These are phyloP conservation scores for Corynascus novoguineensis DNA, from an alignment of 495 filamentous ascomycete species.

Conservation along the genomic window DNA sequence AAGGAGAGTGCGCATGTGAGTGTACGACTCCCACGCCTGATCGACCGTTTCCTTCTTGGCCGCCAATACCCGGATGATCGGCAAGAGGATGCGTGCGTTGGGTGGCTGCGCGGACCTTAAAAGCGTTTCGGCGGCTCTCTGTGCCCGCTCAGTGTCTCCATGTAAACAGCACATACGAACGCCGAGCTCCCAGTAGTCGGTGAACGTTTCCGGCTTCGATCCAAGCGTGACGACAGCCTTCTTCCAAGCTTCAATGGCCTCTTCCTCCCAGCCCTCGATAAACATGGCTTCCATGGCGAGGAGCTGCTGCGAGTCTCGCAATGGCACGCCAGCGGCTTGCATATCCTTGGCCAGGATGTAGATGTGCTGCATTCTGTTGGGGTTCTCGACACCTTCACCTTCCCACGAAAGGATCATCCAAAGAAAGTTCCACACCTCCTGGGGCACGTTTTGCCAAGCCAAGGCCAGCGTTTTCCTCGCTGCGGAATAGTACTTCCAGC, in stretches of 20 bases:
- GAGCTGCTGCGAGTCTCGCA: constrained; percentile 54
- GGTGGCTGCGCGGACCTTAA: constrained; percentile 44
- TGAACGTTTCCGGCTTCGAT: constrained; percentile 44
- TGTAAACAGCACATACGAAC: constrained; percentile 58
- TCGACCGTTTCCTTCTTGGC: constrained; percentile 30
- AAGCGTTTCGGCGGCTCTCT: constrained; percentile 56
- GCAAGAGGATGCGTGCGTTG: constrained; percentile 57
- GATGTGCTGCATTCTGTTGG: constrained; percentile 54
- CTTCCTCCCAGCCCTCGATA: constrained; percentile 49
- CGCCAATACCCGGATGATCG: constrained; percentile 53
- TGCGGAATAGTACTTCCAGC: constrained; percentile 42
- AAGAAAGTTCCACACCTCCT: constrained; percentile 49
- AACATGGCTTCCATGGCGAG: constrained; percentile 62
- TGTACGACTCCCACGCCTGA: constrained; percentile 64
- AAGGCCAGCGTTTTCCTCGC: constrained; percentile 40
- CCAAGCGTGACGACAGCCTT: constrained; percentile 49
- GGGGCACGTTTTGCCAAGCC: constrained; percentile 43
- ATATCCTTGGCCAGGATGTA: constrained; percentile 59
- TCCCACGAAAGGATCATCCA: constrained; percentile 44
- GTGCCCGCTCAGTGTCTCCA: constrained; percentile 58
- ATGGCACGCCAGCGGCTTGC: constrained; percentile 44
- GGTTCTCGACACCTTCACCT: constrained; percentile 33
- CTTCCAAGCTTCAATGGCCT: constrained; percentile 63
- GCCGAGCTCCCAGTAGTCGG: constrained; percentile 63
- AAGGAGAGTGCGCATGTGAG: constrained; percentile 53